Conservation (phyloP, 148 eudicot species). For the Fallopia convolvulus region DNA sequence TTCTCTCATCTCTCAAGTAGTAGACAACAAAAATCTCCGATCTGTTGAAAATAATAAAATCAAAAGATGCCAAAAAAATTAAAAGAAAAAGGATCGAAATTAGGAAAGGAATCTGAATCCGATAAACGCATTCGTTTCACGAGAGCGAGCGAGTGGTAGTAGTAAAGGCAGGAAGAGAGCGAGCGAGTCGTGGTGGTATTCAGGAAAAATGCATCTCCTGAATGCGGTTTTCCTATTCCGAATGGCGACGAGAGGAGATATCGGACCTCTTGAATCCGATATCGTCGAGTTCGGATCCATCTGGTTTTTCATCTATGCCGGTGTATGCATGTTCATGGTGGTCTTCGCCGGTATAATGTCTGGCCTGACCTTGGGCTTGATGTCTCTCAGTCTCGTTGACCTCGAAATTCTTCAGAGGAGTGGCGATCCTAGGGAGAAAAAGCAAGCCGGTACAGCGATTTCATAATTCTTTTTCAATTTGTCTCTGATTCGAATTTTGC, state of each 20-base stretch:
- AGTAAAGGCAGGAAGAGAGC: background rate
- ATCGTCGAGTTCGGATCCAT: slow-evolving; percentile 50
- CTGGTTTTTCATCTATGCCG: slow-evolving; percentile 69
- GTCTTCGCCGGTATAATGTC: slow-evolving; percentile 94
- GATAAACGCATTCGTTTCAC: background rate
- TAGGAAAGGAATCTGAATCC: background rate
- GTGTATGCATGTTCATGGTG: slow-evolving; percentile 54
- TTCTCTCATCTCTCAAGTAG: background rate
- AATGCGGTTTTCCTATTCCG: slow-evolving; percentile 11
- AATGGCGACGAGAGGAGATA: slow-evolving; percentile 10
- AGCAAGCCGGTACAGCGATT: slow-evolving; percentile 66
- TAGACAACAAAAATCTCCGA: background rate
- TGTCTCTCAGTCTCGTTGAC: slow-evolving; percentile 87
- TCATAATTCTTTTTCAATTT: background rate
- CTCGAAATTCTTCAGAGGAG: slow-evolving; percentile 85
- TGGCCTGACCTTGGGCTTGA: slow-evolving; percentile 76
- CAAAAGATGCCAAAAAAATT: background rate
- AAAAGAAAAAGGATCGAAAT: background rate
- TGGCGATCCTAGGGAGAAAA: slow-evolving; percentile 60
- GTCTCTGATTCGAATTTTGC: background rate
- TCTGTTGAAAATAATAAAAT: background rate
- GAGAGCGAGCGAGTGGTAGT: background rate
- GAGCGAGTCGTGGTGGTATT: background rate
- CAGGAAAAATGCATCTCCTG: slow-evolving; percentile 14
- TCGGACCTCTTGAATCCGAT: background rate